These are phyloP conservation scores for Przewalskia tangutica DNA, from an alignment of 257 asterid species.

Conservation along the genomic window DNA sequence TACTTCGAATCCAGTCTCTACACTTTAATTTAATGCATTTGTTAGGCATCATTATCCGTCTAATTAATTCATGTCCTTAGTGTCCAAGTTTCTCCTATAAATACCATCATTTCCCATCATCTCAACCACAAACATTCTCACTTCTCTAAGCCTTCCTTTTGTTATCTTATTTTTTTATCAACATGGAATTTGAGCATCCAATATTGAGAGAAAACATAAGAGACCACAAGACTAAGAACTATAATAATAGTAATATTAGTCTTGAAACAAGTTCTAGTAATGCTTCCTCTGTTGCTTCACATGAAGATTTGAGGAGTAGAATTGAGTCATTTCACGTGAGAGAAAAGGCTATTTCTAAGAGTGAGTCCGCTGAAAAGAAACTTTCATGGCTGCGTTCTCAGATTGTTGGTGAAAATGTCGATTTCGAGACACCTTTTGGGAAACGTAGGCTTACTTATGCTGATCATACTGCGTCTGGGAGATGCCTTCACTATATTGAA, in stretches of 20 bases:
- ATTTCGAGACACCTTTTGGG: conserved; percentile 36
- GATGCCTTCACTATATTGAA: conserved; percentile 37
- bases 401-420: conserved; percentile 27
- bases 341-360: not conserved
- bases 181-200: not conserved
- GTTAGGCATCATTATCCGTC: too few species aligned
- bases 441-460: conserved; percentile 43
- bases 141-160: too few species aligned
- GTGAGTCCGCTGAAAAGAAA: not conserved
- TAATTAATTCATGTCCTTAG: too few species aligned
- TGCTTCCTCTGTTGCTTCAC: not conserved
- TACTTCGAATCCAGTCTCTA: too few species aligned
- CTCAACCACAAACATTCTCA: not conserved
- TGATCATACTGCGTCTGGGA: conserved; percentile 57
- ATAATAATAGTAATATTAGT: not conserved
- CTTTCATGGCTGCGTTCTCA: not conserved
- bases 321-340: not conserved
- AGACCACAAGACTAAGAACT: not conserved
- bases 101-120: not conserved
- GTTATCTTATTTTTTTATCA: not conserved
- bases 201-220: not conserved
- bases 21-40: too few species aligned
- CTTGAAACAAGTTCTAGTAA: not conserved
- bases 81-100: not conserved
- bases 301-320: not conserved